Conservation (phyloP, 805 yeast species). For the Kregervanrija pseudodelftensis region DNA sequence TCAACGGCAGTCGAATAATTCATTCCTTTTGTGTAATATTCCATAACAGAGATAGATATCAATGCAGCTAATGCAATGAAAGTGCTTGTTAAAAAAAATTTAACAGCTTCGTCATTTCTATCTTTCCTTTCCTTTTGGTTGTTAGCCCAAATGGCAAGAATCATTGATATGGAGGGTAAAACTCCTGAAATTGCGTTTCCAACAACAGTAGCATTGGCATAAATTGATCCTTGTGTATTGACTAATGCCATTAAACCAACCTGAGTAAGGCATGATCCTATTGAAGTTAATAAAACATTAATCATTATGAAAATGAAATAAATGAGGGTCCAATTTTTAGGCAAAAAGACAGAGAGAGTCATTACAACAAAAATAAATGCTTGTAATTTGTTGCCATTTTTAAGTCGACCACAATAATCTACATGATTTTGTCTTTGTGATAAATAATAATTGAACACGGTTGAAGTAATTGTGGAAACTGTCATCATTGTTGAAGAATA, state of each 20-base stretch:
- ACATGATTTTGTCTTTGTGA: constrained; percentile 60
- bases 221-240: constrained; percentile 64
- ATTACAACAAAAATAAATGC: constrained; percentile 49
- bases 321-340: constrained; percentile 24
- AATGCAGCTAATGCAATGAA: constrained; percentile 17
- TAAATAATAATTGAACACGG: constrained; percentile 50
- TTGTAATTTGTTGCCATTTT: constrained; percentile 54
- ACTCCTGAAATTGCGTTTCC: constrained; percentile 97
- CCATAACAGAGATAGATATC: constrained; percentile 14
- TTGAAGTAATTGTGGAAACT: constrained; percentile 64
- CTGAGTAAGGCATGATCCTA: constrained; percentile 79
- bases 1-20: constrained; percentile 4
- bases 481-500: constrained; percentile 88
- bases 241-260: constrained; percentile 88
- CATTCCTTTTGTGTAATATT: constrained; percentile 15
- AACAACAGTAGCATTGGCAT: constrained; percentile 86
- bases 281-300: constrained; percentile 56
- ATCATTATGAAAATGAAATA: constrained; percentile 52
- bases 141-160: constrained; percentile 37
- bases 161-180: constrained; percentile 69
- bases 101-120: constrained; percentile 24
- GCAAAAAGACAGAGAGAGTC: constrained; percentile 41
- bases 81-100: constrained; percentile 32
- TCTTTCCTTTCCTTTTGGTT: constrained; percentile 7
- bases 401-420: constrained; percentile 50